Base-by-base conservation (phyloP, 768 basidiomycete genomes). In the Gymnopilus dilepis region DNA sequence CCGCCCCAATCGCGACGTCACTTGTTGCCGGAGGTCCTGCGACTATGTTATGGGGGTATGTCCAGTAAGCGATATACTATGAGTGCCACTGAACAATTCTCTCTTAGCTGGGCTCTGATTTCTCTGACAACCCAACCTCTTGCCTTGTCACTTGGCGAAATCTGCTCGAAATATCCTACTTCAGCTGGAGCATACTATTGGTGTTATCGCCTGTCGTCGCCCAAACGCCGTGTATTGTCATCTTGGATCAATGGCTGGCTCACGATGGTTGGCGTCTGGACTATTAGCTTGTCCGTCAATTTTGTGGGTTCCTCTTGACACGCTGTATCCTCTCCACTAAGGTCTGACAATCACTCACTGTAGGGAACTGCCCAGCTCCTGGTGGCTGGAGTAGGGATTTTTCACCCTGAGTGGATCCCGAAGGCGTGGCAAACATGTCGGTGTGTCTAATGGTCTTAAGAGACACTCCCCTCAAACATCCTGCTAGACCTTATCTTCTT, bases 231-330 rank as follows among this genome's bases (percentile, higher is more conserved):
- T 55, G 72, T 87, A 6, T 65, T 87, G 8, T 72, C 82, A 2
- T 86, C 84, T 15, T 90, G 88, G 84, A 83, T 89, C 48, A 85
- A 86, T 58, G 88, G 88, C 6, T 90, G 88, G 88, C 73, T 89
- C 17, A 86, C 84, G 1, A 76, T 88, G 66, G 86, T 87, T 28
- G 88, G 88, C 24, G 85, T 88, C 13, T 90, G 88, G 87, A 89
- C 84, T 0, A 79, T 86, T 59, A 82, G 85, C n/a, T 67, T 89
- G 37, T 87, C 86, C 9, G 87, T 87, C 6, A 86, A 83, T 3
- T 90, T 90, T 67, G 86, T 85, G 71, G 60, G 56, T 30, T 21
- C 37, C 31, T 0, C 30, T 33, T 31, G n/a, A 34, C 43, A 37
- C 34, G 21, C 12, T 57, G 7, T 41, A 3, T 26, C 8, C 15